A percentile compares a stretch with the other conserved stretches of the same genome.
phyloP scores from a whole-genome alignment of 805 yeast species.

The Nakazawaea ernobii region DNA sequence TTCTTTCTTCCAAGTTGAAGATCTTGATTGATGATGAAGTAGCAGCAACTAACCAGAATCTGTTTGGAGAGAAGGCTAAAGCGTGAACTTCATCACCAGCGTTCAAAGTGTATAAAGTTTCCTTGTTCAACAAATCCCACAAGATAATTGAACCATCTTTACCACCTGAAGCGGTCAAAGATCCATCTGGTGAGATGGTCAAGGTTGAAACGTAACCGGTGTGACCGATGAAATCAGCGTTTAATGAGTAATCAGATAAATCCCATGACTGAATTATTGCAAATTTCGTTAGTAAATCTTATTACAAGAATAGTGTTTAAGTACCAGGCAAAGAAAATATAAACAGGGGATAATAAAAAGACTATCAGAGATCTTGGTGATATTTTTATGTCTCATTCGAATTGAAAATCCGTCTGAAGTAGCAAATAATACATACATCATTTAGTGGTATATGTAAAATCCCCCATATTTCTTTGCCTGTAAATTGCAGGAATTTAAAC shows the following conservation, averaged over 20 bases:
- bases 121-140: slow-evolving; percentile 90
- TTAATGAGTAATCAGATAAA: slow-evolving; percentile 72
- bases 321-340: neutral
- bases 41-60: slow-evolving; percentile 99
- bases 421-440: slow-evolving; percentile 93
- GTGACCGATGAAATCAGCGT: slow-evolving; percentile 98
- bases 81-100: slow-evolving; percentile 97
- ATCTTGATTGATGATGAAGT: slow-evolving; percentile 96
- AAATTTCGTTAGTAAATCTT: slow-evolving; percentile 12
- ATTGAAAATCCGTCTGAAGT: slow-evolving; percentile 84
- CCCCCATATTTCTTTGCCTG: neutral
- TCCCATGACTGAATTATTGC: slow-evolving; percentile 76
- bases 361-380: slow-evolving; percentile 99
- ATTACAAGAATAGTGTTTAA: neutral
- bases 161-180: slow-evolving; percentile 99
- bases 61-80: slow-evolving; percentile 99
- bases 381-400: slow-evolving; percentile 91
- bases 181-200: slow-evolving; percentile 99
- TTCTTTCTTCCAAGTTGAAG: slow-evolving; percentile 94
- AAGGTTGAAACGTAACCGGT: slow-evolving; percentile 96
- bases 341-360: neutral
- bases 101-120: slow-evolving; percentile 85
- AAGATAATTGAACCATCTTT: slow-evolving; percentile 98
- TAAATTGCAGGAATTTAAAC: too few species aligned
- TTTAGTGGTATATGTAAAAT: slow-evolving; percentile 24